Conservation (phyloP, 2,329 filamentous ascomycete species). For the Coniochaeta hoffmannii region DNA sequence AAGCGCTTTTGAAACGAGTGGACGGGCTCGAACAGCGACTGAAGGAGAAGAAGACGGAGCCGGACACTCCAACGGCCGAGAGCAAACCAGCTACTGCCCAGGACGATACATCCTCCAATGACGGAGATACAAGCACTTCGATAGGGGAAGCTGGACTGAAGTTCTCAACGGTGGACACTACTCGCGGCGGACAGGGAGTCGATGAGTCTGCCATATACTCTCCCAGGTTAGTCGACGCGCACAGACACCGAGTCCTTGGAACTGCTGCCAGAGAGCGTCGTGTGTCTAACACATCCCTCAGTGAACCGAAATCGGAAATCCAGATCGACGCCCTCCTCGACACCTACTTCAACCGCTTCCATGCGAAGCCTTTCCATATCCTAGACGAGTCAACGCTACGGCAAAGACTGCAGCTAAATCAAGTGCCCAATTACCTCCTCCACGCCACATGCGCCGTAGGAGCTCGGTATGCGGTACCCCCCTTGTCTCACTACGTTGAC, state of each 20-base stretch:
- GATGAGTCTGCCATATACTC: slow-evolving; percentile 35
- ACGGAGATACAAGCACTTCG: slow-evolving; percentile 15
- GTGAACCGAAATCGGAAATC: slow-evolving; percentile 37
- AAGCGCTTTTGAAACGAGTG: slow-evolving; percentile 75
- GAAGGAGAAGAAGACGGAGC: slow-evolving; percentile 53
- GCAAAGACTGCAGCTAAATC: slow-evolving; percentile 62
- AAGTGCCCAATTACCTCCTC: slow-evolving; percentile 49
- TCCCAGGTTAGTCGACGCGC: slow-evolving; percentile 30
- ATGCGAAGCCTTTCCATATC: slow-evolving; percentile 76
- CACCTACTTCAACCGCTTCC: slow-evolving; percentile 71
- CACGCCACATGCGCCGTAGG: slow-evolving; percentile 55
- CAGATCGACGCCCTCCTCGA: slow-evolving; percentile 61
- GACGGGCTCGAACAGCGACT: slow-evolving; percentile 77
- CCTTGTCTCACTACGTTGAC: slow-evolving; percentile 4
- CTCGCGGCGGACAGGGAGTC: slow-evolving; percentile 21
- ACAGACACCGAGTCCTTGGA: not conserved
- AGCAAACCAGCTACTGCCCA: slow-evolving; percentile 13
- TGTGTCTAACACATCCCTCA: slow-evolving; percentile 15
- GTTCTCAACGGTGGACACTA: slow-evolving; percentile 28
- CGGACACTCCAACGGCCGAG: slow-evolving; percentile 18
- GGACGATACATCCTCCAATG: slow-evolving; percentile 10
- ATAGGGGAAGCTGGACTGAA: slow-evolving; percentile 33
- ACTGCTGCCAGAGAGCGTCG: not conserved
- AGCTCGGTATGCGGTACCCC: slow-evolving; percentile 41
- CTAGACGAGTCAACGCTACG: slow-evolving; percentile 70